Evolutionary conservation across 495 filamentous ascomycete species (phyloP).

Genomic region (Lasiosphaeris hirsuta): DNA sequence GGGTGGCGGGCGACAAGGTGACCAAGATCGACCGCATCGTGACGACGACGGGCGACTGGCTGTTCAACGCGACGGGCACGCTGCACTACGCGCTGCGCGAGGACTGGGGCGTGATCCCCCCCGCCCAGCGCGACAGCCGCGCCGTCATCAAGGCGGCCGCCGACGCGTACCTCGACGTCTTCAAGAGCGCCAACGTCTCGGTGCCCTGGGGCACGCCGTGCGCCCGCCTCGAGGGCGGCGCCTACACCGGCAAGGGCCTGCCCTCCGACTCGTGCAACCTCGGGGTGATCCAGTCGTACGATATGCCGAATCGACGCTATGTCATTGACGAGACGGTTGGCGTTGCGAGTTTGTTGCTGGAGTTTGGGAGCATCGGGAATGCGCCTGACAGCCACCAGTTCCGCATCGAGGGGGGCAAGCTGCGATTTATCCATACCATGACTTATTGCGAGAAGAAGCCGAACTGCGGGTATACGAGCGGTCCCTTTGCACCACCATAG

Average conservation of each 20-base stretch:
- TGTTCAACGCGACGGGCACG: conserved; percentile 29
- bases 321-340: conserved; percentile 41
- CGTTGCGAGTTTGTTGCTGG: conserved; percentile 36
- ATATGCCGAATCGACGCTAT: conserved; percentile 18
- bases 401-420: conserved; percentile 24
- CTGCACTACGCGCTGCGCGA: conserved; percentile 23
- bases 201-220: conserved; percentile 30
- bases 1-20: conserved; percentile 9
- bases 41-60: conserved; percentile 24
- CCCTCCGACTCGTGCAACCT: conserved; percentile 20
- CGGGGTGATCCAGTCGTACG: conserved; percentile 18
- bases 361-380: conserved; percentile 27
- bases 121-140: conserved; percentile 20
- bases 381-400: conserved; percentile 34
- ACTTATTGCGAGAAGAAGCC: conserved; percentile 25
- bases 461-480: conserved; percentile 18
- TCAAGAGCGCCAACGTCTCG: conserved; percentile 19
- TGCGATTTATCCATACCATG: conserved; percentile 20
- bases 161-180: conserved; percentile 29
- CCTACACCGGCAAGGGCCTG: conserved; percentile 27
- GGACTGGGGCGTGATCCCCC: conserved; percentile 26
- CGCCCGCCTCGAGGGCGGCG: conserved; percentile 27
- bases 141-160: conserved; percentile 21
- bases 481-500: too few species aligned
- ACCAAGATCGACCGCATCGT: conserved; percentile 23